Percentiles rank a stretch among this genome's conserved stretches.
Evolutionary conservation across 495 filamentous ascomycete species (phyloP).

Genomic region (Penicillium alfredii): DNA sequence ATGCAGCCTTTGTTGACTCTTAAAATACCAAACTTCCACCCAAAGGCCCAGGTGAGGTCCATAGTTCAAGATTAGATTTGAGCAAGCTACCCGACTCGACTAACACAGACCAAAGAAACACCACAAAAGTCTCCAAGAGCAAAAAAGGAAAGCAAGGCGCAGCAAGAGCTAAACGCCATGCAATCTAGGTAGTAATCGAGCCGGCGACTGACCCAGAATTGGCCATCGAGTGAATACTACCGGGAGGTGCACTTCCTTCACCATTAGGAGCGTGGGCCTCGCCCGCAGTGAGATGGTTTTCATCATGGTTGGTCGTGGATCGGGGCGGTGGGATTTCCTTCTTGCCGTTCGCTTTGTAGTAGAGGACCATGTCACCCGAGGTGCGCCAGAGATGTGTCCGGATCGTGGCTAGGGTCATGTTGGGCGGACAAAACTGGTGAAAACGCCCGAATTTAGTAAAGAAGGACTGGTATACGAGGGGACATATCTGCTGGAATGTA

Average conservation of each 20-base stretch:
- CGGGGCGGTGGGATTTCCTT: constrained; percentile 42
- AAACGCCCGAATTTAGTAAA: constrained; percentile 13
- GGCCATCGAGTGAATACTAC: constrained; percentile 33
- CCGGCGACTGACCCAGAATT: constrained; percentile 31
- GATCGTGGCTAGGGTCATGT: constrained; percentile 88
- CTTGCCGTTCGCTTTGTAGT: constrained; percentile 85
- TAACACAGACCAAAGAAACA: constrained; percentile 1
- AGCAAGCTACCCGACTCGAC: neutral
- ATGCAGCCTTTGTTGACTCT: no score
- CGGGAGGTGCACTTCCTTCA: constrained; percentile 22
- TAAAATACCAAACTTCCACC: no score
- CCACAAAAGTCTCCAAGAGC: constrained; percentile 2
- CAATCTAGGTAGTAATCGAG: constrained; percentile 21
- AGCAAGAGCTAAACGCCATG: no score
- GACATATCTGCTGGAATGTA: no score
- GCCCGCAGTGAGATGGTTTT: constrained; percentile 9
- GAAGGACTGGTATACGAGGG: neutral
- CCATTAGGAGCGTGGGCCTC: constrained; percentile 13
- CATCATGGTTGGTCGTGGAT: constrained; percentile 14
- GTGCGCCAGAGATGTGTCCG: constrained; percentile 88
- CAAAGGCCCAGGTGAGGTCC: no score
- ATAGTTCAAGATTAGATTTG: no score
- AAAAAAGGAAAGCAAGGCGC: no score
- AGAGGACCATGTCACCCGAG: constrained; percentile 79
- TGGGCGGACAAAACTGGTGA: constrained; percentile 51